These are phyloP conservation scores for Daldinia sp. DNA, from an alignment of 2,329 filamentous ascomycete genomes.

Conservation along the genomic window DNA sequence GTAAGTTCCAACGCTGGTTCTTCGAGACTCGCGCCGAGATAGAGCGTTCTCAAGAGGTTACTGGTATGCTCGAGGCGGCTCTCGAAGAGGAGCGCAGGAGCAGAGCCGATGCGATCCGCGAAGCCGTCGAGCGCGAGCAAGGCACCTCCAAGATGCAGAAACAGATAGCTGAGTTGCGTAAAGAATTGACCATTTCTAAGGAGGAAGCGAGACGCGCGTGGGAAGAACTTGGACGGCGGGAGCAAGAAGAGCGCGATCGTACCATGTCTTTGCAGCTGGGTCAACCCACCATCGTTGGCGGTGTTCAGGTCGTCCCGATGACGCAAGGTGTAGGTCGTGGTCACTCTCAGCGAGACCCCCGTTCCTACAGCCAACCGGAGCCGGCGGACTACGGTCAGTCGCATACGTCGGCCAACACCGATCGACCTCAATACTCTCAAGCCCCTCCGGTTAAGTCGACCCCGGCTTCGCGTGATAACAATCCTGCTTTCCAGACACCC, in stretches of 20 bases:
- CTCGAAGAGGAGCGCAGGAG: constrained; percentile 80
- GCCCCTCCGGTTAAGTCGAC: constrained; percentile 59
- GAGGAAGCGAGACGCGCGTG: constrained; percentile 95
- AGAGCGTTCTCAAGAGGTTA: constrained; percentile 84
- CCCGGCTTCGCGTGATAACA: constrained; percentile 54
- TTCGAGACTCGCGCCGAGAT: constrained; percentile 92
- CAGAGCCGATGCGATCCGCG: constrained; percentile 74
- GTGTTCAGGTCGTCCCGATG: constrained; percentile 96
- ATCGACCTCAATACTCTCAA: constrained; percentile 56
- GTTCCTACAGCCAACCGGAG: constrained; percentile 51
- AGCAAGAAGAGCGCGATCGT: constrained; percentile 91
- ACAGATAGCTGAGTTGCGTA: constrained; percentile 87
- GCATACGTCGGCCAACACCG: constrained; percentile 45
- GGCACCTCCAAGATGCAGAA: constrained; percentile 79
- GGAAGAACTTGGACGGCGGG: constrained; percentile 94
- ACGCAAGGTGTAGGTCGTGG: constrained; percentile 74
- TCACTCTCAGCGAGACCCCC: constrained; percentile 58
- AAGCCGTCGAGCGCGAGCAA: constrained; percentile 74
- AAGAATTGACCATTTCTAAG: constrained; percentile 93
- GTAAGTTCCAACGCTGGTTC: constrained; percentile 99
- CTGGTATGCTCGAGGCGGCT: constrained; percentile 80
- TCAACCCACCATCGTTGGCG: constrained; percentile 88
- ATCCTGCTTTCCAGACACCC: constrained; percentile 58
- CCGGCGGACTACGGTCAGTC: constrained; percentile 51
- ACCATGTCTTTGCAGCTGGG: constrained; percentile 88